phyloP scores from a whole-genome alignment of 495 filamentous ascomycete genomes.

The Aspergillus homomorphus region DNA sequence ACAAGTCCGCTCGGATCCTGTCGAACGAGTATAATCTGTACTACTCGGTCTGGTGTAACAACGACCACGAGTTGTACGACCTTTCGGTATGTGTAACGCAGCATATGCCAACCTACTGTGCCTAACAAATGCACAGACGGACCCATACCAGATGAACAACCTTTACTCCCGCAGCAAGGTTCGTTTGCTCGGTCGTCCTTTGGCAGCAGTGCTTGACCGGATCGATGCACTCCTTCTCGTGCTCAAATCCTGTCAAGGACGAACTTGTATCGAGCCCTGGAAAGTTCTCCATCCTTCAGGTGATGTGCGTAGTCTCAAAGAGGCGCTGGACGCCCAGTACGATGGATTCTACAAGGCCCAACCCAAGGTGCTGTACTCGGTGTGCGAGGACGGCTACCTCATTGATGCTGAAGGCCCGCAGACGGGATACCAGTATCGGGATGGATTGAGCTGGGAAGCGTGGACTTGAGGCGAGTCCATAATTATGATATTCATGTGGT shows the following conservation, averaged over 20 bases:
- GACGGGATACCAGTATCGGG: slow-evolving; percentile 21
- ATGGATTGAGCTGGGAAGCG: slow-evolving; percentile 25
- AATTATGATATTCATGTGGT: not conserved
- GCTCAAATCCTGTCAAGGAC: slow-evolving; percentile 60
- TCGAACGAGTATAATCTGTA: slow-evolving; percentile 54
- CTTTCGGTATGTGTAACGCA: slow-evolving; percentile 38
- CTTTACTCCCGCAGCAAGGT: slow-evolving; percentile 38
- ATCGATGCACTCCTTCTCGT: slow-evolving; percentile 62
- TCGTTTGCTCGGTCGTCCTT: slow-evolving; percentile 42
- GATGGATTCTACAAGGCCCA: slow-evolving; percentile 53
- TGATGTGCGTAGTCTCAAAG: slow-evolving; percentile 37
- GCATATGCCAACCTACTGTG: not conserved
- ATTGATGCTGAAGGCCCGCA: slow-evolving; percentile 58
- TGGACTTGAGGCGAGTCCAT: slow-evolving; percentile 14
- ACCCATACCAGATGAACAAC: slow-evolving; percentile 60
- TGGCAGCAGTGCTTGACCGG: slow-evolving; percentile 45
- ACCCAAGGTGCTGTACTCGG: not conserved
- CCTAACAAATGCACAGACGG: slow-evolving; percentile 36
- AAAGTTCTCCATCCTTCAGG: slow-evolving; percentile 49
- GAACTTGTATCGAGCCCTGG: slow-evolving; percentile 59
- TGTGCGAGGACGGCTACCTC: slow-evolving; percentile 44
- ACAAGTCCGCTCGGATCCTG: slow-evolving; percentile 59
- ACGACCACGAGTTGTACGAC: slow-evolving; percentile 64
- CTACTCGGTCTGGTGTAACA: slow-evolving; percentile 65
- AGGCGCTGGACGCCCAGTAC: slow-evolving; percentile 46